Conservation (phyloP, 768 basidiomycete genomes). For the Tephrocybe rancida region DNA sequence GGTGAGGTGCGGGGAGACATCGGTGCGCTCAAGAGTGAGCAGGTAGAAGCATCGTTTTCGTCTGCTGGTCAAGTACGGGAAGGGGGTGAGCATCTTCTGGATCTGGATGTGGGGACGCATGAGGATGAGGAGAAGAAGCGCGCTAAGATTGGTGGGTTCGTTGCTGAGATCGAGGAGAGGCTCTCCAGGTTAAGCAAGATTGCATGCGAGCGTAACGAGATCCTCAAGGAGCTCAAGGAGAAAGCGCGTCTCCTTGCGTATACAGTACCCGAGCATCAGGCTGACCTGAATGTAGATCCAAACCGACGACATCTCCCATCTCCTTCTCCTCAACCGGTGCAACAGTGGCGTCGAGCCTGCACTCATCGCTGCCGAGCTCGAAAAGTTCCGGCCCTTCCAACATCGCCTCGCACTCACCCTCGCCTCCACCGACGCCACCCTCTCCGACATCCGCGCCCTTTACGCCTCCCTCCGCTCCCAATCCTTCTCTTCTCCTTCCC, state of each 20-base stretch:
- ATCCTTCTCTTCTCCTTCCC: conserved; percentile 40
- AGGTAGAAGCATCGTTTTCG: conserved; percentile 63
- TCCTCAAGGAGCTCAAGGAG: conserved; percentile 93
- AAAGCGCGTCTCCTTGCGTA: conserved; percentile 54
- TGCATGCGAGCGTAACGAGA: conserved; percentile 79
- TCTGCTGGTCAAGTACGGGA: conserved; percentile 42
- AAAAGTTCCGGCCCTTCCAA: conserved; percentile 94
- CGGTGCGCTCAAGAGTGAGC: conserved; percentile 55
- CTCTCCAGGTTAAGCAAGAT: conserved; percentile 82
- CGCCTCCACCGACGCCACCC: conserved; percentile 68
- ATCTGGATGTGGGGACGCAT: conserved; percentile 69
- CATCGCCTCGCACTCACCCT: conserved; percentile 80
- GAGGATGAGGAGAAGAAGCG: conserved; percentile 68
- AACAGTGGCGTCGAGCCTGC: conserved; percentile 82
- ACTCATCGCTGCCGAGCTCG: conserved; percentile 90
- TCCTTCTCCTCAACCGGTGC: conserved; percentile 88
- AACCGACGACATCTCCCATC: conserved; percentile 94
- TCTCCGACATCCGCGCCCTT: conserved; percentile 75
- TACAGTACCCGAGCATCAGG: too few species aligned
- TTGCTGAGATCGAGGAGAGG: conserved; percentile 78
- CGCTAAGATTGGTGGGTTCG: conserved; percentile 63
- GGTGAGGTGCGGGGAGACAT: conserved; percentile 68
- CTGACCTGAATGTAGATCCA: too few species aligned
- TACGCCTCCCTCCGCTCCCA: conserved; percentile 76
- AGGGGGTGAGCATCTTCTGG: conserved; percentile 46